phyloP scores from a whole-genome alignment of 257 asterid species.

The Vinca minor region DNA sequence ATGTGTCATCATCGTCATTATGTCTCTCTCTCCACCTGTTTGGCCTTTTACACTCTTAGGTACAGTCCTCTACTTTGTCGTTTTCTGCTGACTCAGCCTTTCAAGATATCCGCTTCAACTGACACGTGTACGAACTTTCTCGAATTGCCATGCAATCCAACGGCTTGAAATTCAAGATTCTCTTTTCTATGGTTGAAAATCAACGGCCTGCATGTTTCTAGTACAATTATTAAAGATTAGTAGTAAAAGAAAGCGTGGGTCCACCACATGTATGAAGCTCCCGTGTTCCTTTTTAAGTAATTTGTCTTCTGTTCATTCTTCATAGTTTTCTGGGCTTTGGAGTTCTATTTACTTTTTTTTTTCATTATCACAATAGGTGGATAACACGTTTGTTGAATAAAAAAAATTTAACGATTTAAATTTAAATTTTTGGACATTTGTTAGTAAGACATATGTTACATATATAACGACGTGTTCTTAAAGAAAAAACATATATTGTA shows the following conservation, averaged over 20 bases:
- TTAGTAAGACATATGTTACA: no score
- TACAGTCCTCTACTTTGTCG: conserved; percentile 13
- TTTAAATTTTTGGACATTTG: no score
- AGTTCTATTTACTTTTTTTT: no score
- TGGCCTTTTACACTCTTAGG: conserved; percentile 27
- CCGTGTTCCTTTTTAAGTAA: background rate
- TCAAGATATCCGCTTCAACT: background rate
- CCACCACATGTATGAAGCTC: conserved; percentile 17
- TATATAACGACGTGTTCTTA: no score
- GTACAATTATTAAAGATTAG: no score
- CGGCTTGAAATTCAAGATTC: conserved; percentile 12
- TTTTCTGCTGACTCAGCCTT: conserved; percentile 7
- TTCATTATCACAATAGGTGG: no score
- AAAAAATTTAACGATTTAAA: no score
- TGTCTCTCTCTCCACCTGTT: conserved; percentile 10
- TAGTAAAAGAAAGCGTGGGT: no score
- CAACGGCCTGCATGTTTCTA: background rate
- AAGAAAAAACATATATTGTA: no score
- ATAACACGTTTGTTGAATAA: no score
- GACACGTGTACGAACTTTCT: conserved; percentile 9
- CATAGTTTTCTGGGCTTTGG: background rate
- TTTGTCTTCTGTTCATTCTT: background rate
- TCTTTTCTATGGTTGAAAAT: background rate
- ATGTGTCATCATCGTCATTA: conserved; percentile 6
- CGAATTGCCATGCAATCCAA: background rate